phyloP scores from a whole-genome alignment of 2,329 filamentous ascomycete genomes.

The Neophaeococcomyces mojaviensis region DNA sequence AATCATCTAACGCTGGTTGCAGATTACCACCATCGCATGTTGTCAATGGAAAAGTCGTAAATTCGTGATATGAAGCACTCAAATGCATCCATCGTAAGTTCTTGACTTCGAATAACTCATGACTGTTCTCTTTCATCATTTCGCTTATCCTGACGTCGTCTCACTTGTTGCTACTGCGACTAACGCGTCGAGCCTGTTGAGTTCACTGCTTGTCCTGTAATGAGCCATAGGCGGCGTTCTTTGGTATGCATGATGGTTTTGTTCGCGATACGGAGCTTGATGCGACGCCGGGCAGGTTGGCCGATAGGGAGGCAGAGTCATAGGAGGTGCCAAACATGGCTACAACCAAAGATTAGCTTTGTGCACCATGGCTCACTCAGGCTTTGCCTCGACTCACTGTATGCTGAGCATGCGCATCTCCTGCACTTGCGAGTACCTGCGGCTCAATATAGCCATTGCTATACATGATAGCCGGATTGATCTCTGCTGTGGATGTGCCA shows the following conservation, averaged over 20 bases:
- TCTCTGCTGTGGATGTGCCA: constrained; percentile 40
- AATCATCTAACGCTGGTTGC: constrained; percentile 4
- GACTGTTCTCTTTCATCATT: neutral
- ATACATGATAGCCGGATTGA: constrained; percentile 42
- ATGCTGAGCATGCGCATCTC: constrained; percentile 2
- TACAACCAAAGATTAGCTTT: constrained; percentile 8
- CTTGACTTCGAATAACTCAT: neutral
- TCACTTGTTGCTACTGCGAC: constrained; percentile 45
- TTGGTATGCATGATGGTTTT: constrained; percentile 9
- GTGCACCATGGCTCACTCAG: neutral
- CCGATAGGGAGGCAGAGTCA: neutral
- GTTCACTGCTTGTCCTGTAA: constrained; percentile 28
- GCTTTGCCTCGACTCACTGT: constrained; percentile 9
- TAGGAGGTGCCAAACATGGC: constrained; percentile 3
- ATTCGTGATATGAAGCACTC: neutral
- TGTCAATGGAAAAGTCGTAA: constrained; percentile 1
- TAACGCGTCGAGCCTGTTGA: constrained; percentile 43
- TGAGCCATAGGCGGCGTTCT: constrained; percentile 8
- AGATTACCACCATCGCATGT: neutral
- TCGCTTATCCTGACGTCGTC: constrained; percentile 17
- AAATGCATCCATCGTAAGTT: neutral
- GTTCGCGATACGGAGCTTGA: neutral
- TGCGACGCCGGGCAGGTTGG: too few species aligned
- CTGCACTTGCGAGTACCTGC: constrained; percentile 21
- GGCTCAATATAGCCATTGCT: constrained; percentile 42